phyloP scores from a whole-genome alignment of 177 flowering plant species.

The Vitis hybrid region DNA sequence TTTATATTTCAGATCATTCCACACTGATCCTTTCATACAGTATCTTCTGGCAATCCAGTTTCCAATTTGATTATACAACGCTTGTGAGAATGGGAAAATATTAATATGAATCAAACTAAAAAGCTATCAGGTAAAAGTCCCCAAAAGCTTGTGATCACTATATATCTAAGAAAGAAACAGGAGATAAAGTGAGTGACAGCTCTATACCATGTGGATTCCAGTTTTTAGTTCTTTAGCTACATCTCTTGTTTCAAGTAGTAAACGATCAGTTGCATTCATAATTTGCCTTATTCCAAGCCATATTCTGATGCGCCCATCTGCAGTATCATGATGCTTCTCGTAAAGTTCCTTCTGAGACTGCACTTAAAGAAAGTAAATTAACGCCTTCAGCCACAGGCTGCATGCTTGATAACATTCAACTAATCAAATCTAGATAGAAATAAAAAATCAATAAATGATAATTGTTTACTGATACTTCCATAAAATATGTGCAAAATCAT shows the following conservation, averaged over 20 bases:
- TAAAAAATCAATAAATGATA: neutral
- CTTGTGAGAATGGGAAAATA: too few species aligned
- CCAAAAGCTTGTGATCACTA: too few species aligned
- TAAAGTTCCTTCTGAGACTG: slow-evolving; percentile 80
- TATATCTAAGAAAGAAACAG: too few species aligned
- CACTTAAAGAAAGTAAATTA: slow-evolving; percentile 18
- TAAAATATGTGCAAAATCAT: too few species aligned
- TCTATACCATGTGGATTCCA: slow-evolving; percentile 83
- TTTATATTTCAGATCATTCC: too few species aligned
- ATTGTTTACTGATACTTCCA: too few species aligned
- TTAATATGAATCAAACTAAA: too few species aligned
- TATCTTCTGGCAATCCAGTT: too few species aligned
- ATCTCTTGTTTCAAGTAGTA: slow-evolving; percentile 69
- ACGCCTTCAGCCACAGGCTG: neutral
- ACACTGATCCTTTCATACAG: too few species aligned
- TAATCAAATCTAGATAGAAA: neutral
- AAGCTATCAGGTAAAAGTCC: too few species aligned
- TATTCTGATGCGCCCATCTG: slow-evolving; percentile 80
- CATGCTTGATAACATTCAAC: neutral
- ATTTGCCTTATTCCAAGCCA: slow-evolving; percentile 92
- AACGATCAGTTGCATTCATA: slow-evolving; percentile 80
- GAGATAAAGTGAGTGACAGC: neutral
- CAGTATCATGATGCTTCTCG: slow-evolving; percentile 66
- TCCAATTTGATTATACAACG: too few species aligned
- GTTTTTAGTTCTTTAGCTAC: slow-evolving; percentile 65